Evolutionary conservation across 1,139 yeast species (phyloP).

Genomic region (Blastobotrys persicus): DNA sequence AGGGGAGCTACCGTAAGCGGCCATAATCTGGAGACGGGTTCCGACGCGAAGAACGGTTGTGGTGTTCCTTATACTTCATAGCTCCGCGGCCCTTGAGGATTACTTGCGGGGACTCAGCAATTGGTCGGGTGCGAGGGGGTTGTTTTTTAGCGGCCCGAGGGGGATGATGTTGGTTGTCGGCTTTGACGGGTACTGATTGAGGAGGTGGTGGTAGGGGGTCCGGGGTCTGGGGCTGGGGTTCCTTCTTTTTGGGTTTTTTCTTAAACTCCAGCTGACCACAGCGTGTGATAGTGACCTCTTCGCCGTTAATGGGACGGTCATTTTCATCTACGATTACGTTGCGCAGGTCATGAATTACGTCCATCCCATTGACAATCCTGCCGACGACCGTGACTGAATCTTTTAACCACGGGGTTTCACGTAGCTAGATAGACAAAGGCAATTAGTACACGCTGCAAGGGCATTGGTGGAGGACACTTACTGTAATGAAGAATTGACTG

Average conservation of each 20-base stretch:
- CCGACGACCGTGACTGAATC: slow-evolving; percentile 76
- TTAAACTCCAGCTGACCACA: slow-evolving; percentile 51
- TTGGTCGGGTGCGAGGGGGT: neutral
- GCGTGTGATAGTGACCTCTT: slow-evolving; percentile 50
- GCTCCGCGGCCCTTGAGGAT: slow-evolving; percentile 34
- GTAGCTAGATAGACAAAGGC: slow-evolving; percentile 9
- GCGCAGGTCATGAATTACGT: slow-evolving; percentile 47
- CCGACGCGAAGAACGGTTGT: neutral
- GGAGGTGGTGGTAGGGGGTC: neutral
- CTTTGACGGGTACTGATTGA: neutral
- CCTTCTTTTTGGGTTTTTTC: slow-evolving; percentile 7
- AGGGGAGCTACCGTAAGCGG: neutral
- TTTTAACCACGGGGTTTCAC: slow-evolving; percentile 43
- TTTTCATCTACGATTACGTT: slow-evolving; percentile 32
- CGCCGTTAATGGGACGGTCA: slow-evolving; percentile 41
- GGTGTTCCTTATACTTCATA: slow-evolving; percentile 30
- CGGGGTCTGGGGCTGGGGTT: neutral
- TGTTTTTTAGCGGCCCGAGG: neutral
- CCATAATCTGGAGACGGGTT: slow-evolving; percentile 5
- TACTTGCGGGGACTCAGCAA: slow-evolving; percentile 10
- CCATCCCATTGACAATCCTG: slow-evolving; percentile 58
- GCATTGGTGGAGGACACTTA: no score
- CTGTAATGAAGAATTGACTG: slow-evolving; percentile 71
- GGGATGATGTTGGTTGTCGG: neutral
- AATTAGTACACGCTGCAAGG: neutral